phyloP scores from a whole-genome alignment of 139 green algal genomes.

The Coelastrella sp. region DNA sequence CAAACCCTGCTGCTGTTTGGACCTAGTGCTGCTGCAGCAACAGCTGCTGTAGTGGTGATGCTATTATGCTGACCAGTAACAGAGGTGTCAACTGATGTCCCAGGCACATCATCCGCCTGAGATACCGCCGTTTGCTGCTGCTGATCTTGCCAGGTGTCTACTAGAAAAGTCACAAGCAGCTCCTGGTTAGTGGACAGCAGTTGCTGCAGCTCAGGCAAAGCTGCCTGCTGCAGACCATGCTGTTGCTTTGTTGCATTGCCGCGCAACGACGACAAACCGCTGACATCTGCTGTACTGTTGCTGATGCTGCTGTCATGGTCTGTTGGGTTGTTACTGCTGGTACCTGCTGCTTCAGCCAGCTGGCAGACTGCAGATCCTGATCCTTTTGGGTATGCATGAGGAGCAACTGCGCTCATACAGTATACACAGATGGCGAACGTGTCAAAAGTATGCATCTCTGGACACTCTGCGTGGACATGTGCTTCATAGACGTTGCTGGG shows the following conservation, averaged over 20 bases:
- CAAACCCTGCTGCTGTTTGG: not conserved
- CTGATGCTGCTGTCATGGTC: not conserved
- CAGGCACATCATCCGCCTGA: not conserved
- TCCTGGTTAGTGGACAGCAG: slow-evolving; percentile 21
- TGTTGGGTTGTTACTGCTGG: not conserved
- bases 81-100: too few species aligned
- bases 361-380: slow-evolving; percentile 10
- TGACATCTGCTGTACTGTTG: not conserved
- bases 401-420: not conserved
- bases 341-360: not conserved
- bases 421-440: not conserved
- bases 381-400: slow-evolving; percentile 4
- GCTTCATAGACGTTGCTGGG: not conserved
- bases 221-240: not conserved
- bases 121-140: slow-evolving; percentile 24
- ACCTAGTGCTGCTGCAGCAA: slow-evolving; percentile 18
- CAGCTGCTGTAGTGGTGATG: not conserved
- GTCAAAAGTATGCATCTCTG: not conserved
- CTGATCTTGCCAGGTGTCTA: slow-evolving; percentile 22
- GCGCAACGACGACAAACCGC: not conserved
- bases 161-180: slow-evolving; percentile 23
- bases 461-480: not conserved
- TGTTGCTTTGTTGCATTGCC: not conserved
- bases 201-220: not conserved
- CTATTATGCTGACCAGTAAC: not conserved